A percentile compares a stretch with the other conserved stretches of the same genome.
These are phyloP conservation scores for Adansonia grandidieri DNA, from an alignment of 441 rosid species.

Conservation along the genomic window DNA sequence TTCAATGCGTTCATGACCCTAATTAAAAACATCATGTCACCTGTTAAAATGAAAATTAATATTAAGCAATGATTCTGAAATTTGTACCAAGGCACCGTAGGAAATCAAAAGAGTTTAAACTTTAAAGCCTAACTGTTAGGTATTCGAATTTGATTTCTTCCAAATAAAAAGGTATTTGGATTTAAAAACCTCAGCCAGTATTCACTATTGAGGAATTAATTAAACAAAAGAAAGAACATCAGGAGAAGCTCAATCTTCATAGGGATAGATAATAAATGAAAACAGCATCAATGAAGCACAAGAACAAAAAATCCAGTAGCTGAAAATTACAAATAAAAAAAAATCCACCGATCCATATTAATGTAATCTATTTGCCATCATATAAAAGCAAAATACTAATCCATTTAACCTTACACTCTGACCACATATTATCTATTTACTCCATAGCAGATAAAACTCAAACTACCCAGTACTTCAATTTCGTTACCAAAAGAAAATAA, in stretches of 20 bases:
- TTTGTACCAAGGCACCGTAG: background rate
- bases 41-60: conserved; percentile 1
- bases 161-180: background rate
- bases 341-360: background rate
- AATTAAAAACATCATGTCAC: conserved; percentile 9
- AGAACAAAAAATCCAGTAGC: background rate
- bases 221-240: background rate
- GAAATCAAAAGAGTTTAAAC: background rate
- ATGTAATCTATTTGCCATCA: background rate
- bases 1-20: conserved; percentile 6
- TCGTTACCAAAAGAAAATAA: background rate
- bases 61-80: background rate
- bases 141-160: background rate
- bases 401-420: background rate
- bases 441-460: background rate
- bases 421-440: background rate
- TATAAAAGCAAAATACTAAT: conserved; percentile 1
- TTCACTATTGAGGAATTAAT: background rate
- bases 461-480: background rate
- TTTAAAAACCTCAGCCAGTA: background rate
- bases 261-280: background rate
- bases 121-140: background rate
- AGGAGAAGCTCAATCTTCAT: conserved; percentile 3
- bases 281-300: background rate
- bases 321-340: background rate